Evolutionary conservation across 805 yeast genomes (phyloP), one percentile per base, ranked within the genome.

Genomic region (Candida ipomoeae): DNA sequence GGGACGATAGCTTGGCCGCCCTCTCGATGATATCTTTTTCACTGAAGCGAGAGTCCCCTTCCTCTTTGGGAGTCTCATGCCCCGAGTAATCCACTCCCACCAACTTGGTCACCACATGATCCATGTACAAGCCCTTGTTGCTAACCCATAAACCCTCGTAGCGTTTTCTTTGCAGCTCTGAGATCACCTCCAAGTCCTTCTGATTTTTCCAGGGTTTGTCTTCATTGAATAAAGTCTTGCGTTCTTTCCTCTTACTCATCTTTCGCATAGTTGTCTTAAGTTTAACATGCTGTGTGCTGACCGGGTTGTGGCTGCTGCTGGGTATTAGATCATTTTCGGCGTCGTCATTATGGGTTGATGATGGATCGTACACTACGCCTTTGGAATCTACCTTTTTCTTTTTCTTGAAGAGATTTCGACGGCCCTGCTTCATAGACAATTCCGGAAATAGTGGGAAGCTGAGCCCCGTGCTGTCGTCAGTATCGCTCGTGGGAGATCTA

Each of bases 201-300:
- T 89, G 97, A 60, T 88, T 83, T 60, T 91, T 90, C 97, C 97
- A 90, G 0, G 98, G 98, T 66, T 90, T 89, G 52, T 87, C 88
- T 60, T 86, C 96, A 62, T 91, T 85, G 66, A 91, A 90, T 26
- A 66, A 65, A 15, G 71, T 61, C 50, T 70, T 71, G 50, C 69
- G 65, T 31, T 67, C 71, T 52, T 73, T 75, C 45, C 64, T 53
- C 48, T 66, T 70, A 60, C 66, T 65, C 37, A 67, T 70, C 58
- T 74, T 72, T 32, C 85, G 64, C 74, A 81, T 70, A 4, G 85
- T 81, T 5, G 81, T 75, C 49, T 71, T 75, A 56, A 81, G 72
- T 41, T 72, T 74, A 21, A 79, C 73, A 3, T 51, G 59, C 37
- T 49, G 56, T 13, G 32, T 15, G 3, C 36, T 43, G 10, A 15